Conservation (phyloP, 768 basidiomycete species). For the Pulveroboletus sp. region DNA sequence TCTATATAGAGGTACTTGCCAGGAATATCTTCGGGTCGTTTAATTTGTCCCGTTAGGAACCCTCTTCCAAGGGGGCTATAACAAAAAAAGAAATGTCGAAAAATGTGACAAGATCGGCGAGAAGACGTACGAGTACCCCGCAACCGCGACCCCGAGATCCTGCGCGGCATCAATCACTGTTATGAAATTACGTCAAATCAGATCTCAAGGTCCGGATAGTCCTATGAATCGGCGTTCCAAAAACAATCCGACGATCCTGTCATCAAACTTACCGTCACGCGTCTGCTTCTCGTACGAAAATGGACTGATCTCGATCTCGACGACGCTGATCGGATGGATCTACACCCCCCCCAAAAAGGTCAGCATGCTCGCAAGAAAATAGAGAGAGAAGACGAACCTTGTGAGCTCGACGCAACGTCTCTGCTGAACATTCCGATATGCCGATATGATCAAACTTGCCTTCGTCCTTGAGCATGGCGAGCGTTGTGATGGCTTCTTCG, state of each 20-base stretch:
- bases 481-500: constrained; percentile 42
- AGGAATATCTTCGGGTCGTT: constrained; percentile 34
- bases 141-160: constrained; percentile 54
- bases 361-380: too few species aligned
- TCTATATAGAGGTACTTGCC: constrained; percentile 10
- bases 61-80: constrained; percentile 54
- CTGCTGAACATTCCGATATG: constrained; percentile 44
- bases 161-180: constrained; percentile 51
- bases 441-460: constrained; percentile 52
- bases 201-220: too few species aligned
- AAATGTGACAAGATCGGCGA: constrained; percentile 8
- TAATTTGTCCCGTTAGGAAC: constrained; percentile 51
- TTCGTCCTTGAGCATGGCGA: constrained; percentile 39
- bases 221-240: too few species aligned
- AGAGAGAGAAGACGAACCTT: constrained; percentile 16
- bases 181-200: too few species aligned
- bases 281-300: constrained; percentile 56
- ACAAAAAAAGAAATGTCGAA: too few species aligned
- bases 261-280: constrained; percentile 38
- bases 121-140: constrained; percentile 45
- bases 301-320: constrained; percentile 67
- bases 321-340: constrained; percentile 51
- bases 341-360: constrained; percentile 15
- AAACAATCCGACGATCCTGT: too few species aligned
- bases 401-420: constrained; percentile 40